phyloP scores from a whole-genome alignment of 169 alveolate genomes.

The Eimeria acervulina region DNA sequence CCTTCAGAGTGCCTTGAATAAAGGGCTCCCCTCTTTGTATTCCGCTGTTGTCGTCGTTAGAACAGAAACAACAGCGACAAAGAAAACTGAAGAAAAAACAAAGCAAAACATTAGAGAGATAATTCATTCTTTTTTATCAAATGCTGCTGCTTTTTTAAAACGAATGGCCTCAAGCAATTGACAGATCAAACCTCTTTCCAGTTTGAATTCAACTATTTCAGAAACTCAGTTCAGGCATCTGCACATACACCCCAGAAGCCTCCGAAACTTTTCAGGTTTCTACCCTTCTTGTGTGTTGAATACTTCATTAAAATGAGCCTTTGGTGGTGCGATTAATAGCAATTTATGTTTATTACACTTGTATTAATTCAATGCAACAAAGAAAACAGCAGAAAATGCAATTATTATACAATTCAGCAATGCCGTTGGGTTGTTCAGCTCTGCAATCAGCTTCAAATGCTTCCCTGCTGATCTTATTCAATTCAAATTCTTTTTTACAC shows the following conservation, averaged over 20 bases:
- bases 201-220: neutral
- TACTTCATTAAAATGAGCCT: neutral
- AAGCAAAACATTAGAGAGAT: neutral
- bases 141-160: neutral
- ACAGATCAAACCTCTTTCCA: neutral
- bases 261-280: neutral
- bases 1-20: conserved; percentile 62
- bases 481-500: no score
- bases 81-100: neutral
- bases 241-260: conserved; percentile 2
- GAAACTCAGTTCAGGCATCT: neutral
- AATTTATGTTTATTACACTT: no score
- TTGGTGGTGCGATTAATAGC: no score
- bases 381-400: no score
- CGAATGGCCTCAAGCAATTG: neutral
- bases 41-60: neutral
- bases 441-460: no score
- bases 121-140: neutral
- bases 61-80: neutral
- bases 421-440: no score
- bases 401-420: no score
- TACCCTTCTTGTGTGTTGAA: neutral
- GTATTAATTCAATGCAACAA: no score
- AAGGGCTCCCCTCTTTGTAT: conserved; percentile 75
- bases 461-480: no score